These are phyloP conservation scores for Athelia sp. DNA, from an alignment of 1,284 basidiomycete species.

Conservation along the genomic window DNA sequence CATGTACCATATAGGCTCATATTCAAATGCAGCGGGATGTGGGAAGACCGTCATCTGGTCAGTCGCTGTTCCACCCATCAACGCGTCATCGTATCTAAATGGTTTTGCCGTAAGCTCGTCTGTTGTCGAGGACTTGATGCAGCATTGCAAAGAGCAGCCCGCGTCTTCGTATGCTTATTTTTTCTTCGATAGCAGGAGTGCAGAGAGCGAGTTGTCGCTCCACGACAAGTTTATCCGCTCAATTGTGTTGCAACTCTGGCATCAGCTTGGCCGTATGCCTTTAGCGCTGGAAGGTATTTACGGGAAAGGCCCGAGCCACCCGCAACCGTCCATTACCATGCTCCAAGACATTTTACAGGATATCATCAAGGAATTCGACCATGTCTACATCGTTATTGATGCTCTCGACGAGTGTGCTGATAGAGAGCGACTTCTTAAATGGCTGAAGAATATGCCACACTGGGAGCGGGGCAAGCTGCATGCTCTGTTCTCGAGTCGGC, in stretches of 20 bases:
- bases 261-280: not conserved
- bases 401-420: not conserved
- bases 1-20: not conserved
- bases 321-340: not conserved
- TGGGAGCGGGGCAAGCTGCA: not conserved
- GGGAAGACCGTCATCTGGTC: not conserved
- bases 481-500: not conserved
- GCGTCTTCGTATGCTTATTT: not conserved
- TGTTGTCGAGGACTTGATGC: not conserved
- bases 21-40: not conserved
- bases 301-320: not conserved
- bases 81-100: not conserved
- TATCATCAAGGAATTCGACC: not conserved
- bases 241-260: not conserved
- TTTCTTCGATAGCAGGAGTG: not conserved
- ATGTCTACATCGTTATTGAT: conserved; percentile 1
- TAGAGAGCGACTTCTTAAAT: not conserved
- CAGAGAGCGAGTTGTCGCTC: not conserved
- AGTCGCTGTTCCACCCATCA: not conserved
- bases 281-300: not conserved
- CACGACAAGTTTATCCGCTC: not conserved
- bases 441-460: not conserved
- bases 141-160: not conserved
- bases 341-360: not conserved
- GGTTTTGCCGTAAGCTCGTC: not conserved